Conservation (phyloP, 192 early-diverging fungal genomes). For the Backusella liffmaniae region DNA sequence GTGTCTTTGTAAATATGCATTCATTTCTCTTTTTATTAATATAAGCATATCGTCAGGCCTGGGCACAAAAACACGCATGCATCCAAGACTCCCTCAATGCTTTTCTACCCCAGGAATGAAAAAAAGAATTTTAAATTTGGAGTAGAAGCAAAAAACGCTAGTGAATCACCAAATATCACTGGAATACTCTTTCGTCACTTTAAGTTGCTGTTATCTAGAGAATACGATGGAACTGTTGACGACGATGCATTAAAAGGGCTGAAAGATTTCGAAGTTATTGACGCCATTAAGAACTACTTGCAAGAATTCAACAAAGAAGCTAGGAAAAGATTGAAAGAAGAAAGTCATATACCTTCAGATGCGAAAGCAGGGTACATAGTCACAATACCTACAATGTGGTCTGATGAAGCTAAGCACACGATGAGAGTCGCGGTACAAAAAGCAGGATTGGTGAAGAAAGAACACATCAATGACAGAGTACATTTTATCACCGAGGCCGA, state of each 20-base stretch:
- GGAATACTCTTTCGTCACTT: neutral
- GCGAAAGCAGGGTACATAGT: neutral
- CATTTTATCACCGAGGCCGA: conserved; percentile 48
- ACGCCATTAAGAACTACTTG: neutral
- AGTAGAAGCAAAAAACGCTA: neutral
- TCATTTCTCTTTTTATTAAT: neutral
- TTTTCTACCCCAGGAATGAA: neutral
- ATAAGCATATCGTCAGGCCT: neutral
- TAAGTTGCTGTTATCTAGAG: neutral
- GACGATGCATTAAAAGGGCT: neutral
- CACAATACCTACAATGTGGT: conserved; percentile 27
- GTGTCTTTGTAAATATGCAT: neutral
- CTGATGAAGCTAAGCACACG: conserved; percentile 46
- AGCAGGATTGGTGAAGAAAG: conserved; percentile 43
- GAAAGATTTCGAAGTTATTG: neutral
- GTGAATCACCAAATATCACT: neutral
- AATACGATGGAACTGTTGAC: neutral
- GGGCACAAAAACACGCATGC: neutral
- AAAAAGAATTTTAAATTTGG: neutral
- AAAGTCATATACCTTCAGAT: no score
- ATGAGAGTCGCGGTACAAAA: conserved; percentile 56
- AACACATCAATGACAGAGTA: conserved; percentile 32
- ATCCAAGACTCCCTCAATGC: neutral
- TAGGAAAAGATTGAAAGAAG: neutral
- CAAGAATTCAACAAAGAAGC: neutral